Conservation (phyloP, 306 rosid species). For the Prunus mume region DNA sequence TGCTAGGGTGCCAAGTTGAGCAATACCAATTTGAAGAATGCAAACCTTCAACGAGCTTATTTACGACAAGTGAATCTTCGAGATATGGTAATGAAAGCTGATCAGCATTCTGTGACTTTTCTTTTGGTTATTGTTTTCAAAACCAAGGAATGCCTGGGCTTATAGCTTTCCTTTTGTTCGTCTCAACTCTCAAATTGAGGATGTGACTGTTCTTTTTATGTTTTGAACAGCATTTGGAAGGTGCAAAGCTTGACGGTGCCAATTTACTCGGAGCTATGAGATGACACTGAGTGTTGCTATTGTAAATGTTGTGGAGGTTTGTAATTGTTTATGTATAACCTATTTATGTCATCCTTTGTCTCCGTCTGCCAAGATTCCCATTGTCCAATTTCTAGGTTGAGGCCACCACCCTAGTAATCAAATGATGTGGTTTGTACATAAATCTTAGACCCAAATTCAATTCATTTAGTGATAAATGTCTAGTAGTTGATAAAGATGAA, state of each 20-base stretch:
- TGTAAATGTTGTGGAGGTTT: neutral
- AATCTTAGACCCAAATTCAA: neutral
- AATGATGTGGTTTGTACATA: conserved; percentile 6
- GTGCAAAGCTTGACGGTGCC: conserved; percentile 92
- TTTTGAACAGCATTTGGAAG: conserved; percentile 65
- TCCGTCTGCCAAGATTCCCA: neutral
- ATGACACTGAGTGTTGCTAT: conserved; percentile 23
- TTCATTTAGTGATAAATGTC: neutral
- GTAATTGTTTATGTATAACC: neutral
- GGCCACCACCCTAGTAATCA: neutral
- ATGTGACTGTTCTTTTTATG: neutral
- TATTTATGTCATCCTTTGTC: neutral
- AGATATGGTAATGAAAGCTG: conserved; percentile 58
- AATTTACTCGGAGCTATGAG: conserved; percentile 84
- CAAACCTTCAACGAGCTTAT: conserved; percentile 93
- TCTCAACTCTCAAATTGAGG: neutral
- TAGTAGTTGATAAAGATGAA: neutral
- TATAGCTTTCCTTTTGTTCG: too few species aligned
- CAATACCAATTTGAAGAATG: conserved; percentile 73
- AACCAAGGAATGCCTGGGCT: neutral
- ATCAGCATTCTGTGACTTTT: conserved; percentile 3
- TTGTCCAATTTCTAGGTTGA: neutral
- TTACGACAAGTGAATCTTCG: conserved; percentile 74
- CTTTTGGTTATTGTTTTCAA: neutral
- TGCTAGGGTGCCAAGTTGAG: conserved; percentile 82